phyloP scores from a whole-genome alignment of 2,329 filamentous ascomycete species.

The Aureobasidium leucospermi region DNA sequence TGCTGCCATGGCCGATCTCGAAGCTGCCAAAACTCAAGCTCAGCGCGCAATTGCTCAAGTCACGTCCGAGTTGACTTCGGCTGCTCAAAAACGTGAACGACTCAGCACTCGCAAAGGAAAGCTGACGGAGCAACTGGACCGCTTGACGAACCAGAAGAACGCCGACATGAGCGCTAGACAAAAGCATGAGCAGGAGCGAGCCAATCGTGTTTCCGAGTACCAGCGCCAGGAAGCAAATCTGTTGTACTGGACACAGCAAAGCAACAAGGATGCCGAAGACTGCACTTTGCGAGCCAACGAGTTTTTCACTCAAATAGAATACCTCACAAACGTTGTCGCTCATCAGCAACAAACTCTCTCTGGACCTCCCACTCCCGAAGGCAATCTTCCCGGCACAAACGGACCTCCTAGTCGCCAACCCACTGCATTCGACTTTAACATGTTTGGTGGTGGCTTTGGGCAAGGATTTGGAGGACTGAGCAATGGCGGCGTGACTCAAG shows the following conservation, averaged over 20 bases:
- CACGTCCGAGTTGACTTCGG: slow-evolving; percentile 55
- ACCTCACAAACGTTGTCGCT: slow-evolving; percentile 21
- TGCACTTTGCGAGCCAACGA: slow-evolving; percentile 34
- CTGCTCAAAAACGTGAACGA: slow-evolving; percentile 65
- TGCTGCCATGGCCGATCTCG: slow-evolving; percentile 48
- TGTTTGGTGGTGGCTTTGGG: slow-evolving; percentile 15
- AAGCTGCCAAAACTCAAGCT: slow-evolving; percentile 53
- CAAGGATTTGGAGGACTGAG: neutral
- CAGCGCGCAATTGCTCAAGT: slow-evolving; percentile 57
- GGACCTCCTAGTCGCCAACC: slow-evolving; percentile 18
- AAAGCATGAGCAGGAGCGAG: slow-evolving; percentile 27
- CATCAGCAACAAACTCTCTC: slow-evolving; percentile 21
- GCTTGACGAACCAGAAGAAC: slow-evolving; percentile 63
- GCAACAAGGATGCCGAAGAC: slow-evolving; percentile 30
- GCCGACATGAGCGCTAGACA: slow-evolving; percentile 33
- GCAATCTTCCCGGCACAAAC: slow-evolving; percentile 47
- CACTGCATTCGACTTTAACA: slow-evolving; percentile 18
- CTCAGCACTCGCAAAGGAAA: slow-evolving; percentile 64
- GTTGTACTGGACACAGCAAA: slow-evolving; percentile 31
- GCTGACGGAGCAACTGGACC: slow-evolving; percentile 64
- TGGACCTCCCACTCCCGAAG: slow-evolving; percentile 48
- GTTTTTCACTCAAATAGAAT: slow-evolving; percentile 32
- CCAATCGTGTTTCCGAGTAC: slow-evolving; percentile 22
- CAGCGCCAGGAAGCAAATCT: slow-evolving; percentile 34
- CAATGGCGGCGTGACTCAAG: slow-evolving; percentile 24